Conservation (phyloP, 805 yeast genomes). For the Priceomyces fermenticarens region DNA sequence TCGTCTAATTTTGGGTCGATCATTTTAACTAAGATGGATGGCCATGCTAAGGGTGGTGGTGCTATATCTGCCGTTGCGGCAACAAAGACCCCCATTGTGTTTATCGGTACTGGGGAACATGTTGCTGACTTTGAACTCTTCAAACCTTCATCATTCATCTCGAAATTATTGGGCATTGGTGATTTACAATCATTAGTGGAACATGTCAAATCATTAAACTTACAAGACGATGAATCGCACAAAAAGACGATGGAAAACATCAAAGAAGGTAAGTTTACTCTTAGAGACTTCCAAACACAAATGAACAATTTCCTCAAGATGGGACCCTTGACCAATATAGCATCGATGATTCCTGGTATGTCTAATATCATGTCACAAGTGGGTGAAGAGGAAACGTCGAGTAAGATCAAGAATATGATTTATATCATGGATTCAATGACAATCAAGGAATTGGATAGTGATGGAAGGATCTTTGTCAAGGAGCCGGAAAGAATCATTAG, state of each 20-base stretch:
- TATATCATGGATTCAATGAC: constrained; percentile 97
- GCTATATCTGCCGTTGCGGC: constrained; percentile 99
- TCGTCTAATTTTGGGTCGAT: constrained; percentile 92
- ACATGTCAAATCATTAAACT: constrained; percentile 82
- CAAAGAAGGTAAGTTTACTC: constrained; percentile 91
- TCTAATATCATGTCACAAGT: constrained; percentile 79
- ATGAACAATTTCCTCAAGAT: constrained; percentile 93
- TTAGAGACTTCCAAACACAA: constrained; percentile 88
- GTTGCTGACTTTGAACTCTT: constrained; percentile 89
- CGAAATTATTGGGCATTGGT: constrained; percentile 93
- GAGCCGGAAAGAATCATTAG: constrained; percentile 85
- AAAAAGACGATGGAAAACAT: constrained; percentile 88
- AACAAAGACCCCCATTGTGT: constrained; percentile 89
- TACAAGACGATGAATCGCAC: constrained; percentile 64
- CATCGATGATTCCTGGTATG: constrained; percentile 92
- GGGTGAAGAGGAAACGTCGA: constrained; percentile 90
- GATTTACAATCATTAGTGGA: constrained; percentile 93
- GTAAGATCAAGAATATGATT: constrained; percentile 80
- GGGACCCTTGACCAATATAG: constrained; percentile 95
- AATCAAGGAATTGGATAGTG: constrained; percentile 81
- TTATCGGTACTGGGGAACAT: constrained; percentile 98
- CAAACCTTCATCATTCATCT: constrained; percentile 83
- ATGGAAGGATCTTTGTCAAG: constrained; percentile 74
- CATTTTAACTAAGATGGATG: constrained; percentile 94
- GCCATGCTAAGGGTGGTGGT: constrained; percentile 99